Evolutionary conservation across 1,139 yeast species (phyloP).

Genomic region (Kodamaea sp.): DNA sequence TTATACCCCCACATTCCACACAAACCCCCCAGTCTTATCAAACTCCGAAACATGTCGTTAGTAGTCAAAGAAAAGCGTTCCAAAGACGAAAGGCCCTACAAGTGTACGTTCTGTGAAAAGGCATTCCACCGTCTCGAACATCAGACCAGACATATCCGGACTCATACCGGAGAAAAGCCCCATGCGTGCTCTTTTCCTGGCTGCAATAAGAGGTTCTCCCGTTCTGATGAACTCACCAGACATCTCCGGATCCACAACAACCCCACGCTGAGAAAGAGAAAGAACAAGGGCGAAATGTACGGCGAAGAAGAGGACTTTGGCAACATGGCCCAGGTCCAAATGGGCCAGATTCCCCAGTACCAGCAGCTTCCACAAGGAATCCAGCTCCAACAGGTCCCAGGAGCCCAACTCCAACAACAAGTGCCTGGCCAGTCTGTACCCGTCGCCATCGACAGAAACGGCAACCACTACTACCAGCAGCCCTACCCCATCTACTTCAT

Average conservation of each 20-base stretch:
- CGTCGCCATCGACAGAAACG: constrained; percentile 36
- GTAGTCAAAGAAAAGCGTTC: constrained; percentile 17
- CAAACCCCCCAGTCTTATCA: too few species aligned
- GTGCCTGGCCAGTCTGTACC: constrained; percentile 21
- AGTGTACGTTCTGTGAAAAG: constrained; percentile 61
- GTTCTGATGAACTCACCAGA: constrained; percentile 70
- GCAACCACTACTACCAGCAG: constrained; percentile 35
- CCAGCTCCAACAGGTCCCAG: constrained; percentile 2
- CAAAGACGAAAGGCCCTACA: constrained; percentile 46
- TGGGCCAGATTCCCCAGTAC: background rate
- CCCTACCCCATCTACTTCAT: constrained; percentile 40
- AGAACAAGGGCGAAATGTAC: constrained; percentile 21
- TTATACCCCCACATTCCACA: too few species aligned
- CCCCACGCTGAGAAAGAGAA: constrained; percentile 61
- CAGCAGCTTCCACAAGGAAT: background rate
- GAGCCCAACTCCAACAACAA: background rate
- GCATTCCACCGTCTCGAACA: constrained; percentile 67
- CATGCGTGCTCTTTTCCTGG: constrained; percentile 70
- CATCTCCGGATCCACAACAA: constrained; percentile 67
- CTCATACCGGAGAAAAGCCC: constrained; percentile 76
- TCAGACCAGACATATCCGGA: constrained; percentile 69
- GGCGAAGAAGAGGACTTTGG: background rate
- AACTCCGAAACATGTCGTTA: too few species aligned
- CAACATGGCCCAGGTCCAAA: too few species aligned
- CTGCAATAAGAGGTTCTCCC: constrained; percentile 64